Percentiles rank a stretch among this genome's conserved stretches.
These are phyloP conservation scores for Fusarium sterilihyphosum DNA, from an alignment of 2,329 filamentous ascomycete genomes.

Conservation along the genomic window DNA sequence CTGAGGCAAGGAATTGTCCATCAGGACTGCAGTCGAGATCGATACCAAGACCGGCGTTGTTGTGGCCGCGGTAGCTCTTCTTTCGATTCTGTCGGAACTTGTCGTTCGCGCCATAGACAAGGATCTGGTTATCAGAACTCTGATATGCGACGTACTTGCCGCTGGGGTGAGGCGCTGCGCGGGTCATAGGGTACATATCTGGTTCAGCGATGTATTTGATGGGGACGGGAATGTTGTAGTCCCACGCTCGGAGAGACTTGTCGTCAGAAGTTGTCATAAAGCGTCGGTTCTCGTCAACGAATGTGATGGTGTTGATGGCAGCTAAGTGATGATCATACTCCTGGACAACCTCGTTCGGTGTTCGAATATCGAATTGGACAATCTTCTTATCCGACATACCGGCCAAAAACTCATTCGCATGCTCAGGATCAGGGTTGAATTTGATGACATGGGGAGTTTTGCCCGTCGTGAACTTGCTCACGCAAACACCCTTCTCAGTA, in stretches of 20 bases:
- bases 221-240: constrained; percentile 97
- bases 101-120: constrained; percentile 93
- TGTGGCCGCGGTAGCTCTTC: constrained; percentile 95
- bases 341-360: constrained; percentile 81
- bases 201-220: constrained; percentile 99
- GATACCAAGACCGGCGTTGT: constrained; percentile 93
- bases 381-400: constrained; percentile 99
- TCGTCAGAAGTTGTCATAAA: constrained; percentile 99
- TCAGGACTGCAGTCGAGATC: constrained; percentile 90
- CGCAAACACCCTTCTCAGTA: constrained; percentile 90
- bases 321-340: constrained; percentile 98
- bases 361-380: constrained; percentile 91
- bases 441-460: constrained; percentile 95
- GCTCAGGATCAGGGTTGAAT: constrained; percentile 84
- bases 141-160: constrained; percentile 97
- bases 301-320: constrained; percentile 97
- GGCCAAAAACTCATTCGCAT: constrained; percentile 89
- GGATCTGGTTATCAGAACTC: constrained; percentile 93
- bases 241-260: constrained; percentile 95
- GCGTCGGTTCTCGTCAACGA: constrained; percentile 91
- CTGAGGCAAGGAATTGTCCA: constrained; percentile 87
- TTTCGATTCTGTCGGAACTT: constrained; percentile 98
- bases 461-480: constrained; percentile 89
- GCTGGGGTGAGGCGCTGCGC: constrained; percentile 83
- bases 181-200: constrained; percentile 97